Base-by-base conservation (phyloP, 1,284 basidiomycete species). In the Rhodotorula sp. region DNA sequence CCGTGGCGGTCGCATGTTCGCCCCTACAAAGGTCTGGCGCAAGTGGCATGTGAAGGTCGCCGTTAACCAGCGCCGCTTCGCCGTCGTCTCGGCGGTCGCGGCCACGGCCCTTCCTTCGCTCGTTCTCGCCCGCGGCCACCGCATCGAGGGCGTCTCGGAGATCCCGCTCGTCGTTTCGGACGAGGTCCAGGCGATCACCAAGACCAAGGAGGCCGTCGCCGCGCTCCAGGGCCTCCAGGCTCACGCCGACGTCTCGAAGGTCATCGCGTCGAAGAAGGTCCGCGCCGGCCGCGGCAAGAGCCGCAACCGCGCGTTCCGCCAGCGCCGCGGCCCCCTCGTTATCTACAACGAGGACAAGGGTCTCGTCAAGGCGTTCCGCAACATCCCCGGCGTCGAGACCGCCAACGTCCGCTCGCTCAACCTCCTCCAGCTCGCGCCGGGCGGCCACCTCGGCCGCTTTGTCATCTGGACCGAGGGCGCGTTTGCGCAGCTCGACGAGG, bases 11-110 rank as follows among this genome's bases (percentile, higher is more conserved):
- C 94, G 96, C 83, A 99, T 99, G 96, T 99, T 99, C 85, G 95
- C 96, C 58, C 96, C 97, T 56, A 99, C 96, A 85, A 68, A 68
- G 88, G 93, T 90, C 82, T 99, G 96, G 96, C 91, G 97, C 85
- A 96, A 91, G 84, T 99, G 97, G 97, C 96, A 98, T 86, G 91
- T 99, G 87, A 99, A 98, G 88, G 92, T 94, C 77, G 97, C 97
- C 90, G 92, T 95, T 87, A 97, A 96, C 88, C 96, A 99, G 86
- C 92, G 92, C 83, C 93, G 97, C 79, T 99, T 94, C 84, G 97
- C 97, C 72, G 90, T 93, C 77, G 96, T 97, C 78, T 99, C 97
- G 78, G 97, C 96, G 68, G 89, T 99, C 74, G 97, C 97, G 71
- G 97, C 97, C 34, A 97, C 97, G 72, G 96, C 96, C 61, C 89